Base-by-base conservation (phyloP, 1,284 basidiomycete genomes). In the Dichomitus squalens region DNA sequence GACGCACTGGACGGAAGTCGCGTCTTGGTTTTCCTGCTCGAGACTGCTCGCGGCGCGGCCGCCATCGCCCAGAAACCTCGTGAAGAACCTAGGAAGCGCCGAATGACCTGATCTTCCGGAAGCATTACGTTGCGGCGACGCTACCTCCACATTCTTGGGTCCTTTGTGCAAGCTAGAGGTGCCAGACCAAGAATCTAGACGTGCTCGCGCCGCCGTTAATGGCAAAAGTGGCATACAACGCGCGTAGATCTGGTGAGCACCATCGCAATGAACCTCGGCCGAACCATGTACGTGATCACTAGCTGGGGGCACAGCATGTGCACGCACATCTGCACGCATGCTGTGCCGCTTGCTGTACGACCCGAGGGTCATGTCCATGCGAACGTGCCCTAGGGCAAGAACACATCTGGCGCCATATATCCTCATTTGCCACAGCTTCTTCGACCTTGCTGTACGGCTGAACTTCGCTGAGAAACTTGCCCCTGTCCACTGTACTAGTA, bases 41-140 rank as follows among this genome's bases (percentile, higher is more conserved):
- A 56, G 54, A 39, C 54, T 56, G 56, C 40, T 57, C 56, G 46
- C 51, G 56, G 47, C 56, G 44, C 39, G 56, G 20, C 47, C 29
- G 39, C 44, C 49, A 39, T 39, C 34, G 39, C 46, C 44, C 39
- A 18, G 20, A 46, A 21, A 27, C 20, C 20, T 34, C 41, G n/a
- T 35, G n/a, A 18, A 36, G 55, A 56, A 52, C 25, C 39, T 35
- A 3, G 34, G 49, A 56, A 56, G 49, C 48, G 29, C 29, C 12
- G 1, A 16, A 47, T 21, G 44, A 25, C 44, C 18, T 12, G 29
- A 31, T 31, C 29, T 31, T n/a, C n/a, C 29, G 29, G 29, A 31
- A 31, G 29, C 29, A 6, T n/a, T 9, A 16, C 27, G 44, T 39
- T 14, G 4, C n/a, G 4, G 34, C 34, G 23, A 27, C 11, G 34